phyloP scores from a whole-genome alignment of 148 eudicot genomes.

The Silene latifolia region DNA sequence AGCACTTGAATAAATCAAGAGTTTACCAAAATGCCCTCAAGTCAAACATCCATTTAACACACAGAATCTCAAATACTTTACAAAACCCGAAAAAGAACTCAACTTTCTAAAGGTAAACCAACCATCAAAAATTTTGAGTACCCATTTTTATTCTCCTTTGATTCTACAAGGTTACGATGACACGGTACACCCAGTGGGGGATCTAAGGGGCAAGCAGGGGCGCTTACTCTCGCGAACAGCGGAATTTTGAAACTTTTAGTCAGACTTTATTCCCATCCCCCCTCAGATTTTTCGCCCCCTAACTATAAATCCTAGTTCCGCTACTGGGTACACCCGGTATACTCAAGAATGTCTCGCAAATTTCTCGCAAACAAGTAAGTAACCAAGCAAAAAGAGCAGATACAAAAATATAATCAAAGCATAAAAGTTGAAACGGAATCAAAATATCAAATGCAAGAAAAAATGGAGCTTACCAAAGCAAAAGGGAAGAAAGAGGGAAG shows the following conservation, averaged over 20 bases:
- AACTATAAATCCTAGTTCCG: too few relatives aligned
- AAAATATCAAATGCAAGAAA: not conserved
- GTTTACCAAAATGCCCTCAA: conserved; percentile 18
- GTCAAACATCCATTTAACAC: conserved; percentile 3
- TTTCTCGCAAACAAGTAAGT: not conserved
- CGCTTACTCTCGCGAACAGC: too few relatives aligned
- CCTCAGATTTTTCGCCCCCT: too few relatives aligned
- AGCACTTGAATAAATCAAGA: not conserved
- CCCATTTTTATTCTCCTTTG: too few relatives aligned
- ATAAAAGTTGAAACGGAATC: not conserved
- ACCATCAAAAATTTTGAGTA: not conserved
- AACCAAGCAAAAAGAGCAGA: not conserved
- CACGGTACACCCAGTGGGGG: too few relatives aligned
- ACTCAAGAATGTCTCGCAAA: too few relatives aligned
- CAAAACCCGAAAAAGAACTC: not conserved
- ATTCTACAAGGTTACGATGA: too few relatives aligned
- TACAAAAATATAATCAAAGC: not conserved
- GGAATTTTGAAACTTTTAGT: too few relatives aligned
- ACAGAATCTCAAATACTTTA: not conserved
- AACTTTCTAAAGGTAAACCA: not conserved
- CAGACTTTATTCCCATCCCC: too few relatives aligned
- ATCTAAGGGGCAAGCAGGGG: too few relatives aligned
- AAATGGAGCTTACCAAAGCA: conserved; percentile 20
- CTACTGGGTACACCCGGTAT: too few relatives aligned
- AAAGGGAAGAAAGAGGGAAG: too few relatives aligned